A percentile compares a stretch with the other conserved stretches of the same genome.
These are phyloP conservation scores for Cytospora paraplurivora DNA, from an alignment of 2,329 filamentous ascomycete species.

Conservation along the genomic window DNA sequence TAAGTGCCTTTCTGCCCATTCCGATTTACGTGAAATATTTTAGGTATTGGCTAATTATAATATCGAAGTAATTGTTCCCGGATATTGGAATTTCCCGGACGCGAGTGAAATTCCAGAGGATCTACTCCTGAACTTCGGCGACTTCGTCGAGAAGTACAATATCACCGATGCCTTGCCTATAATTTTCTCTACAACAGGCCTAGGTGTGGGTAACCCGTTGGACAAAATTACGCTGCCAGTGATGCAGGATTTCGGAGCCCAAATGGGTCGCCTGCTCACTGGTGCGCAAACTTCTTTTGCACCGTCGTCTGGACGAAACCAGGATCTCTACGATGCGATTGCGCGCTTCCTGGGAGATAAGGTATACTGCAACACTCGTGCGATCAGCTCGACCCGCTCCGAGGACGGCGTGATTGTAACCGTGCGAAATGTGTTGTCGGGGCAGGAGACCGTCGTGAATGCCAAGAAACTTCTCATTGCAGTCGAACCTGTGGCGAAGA, in stretches of 20 bases:
- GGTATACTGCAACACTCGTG: conserved; percentile 41
- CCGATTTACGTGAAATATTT: background rate
- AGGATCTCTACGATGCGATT: conserved; percentile 45
- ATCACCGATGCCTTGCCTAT: conserved; percentile 45
- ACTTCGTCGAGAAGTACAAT: conserved; percentile 52
- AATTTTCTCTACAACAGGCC: conserved; percentile 44
- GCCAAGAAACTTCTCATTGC: conserved; percentile 42
- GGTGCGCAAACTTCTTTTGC: background rate
- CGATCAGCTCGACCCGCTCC: conserved; percentile 37
- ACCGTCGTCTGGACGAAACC: conserved; percentile 41
- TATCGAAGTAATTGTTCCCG: conserved; percentile 36
- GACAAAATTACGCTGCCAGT: conserved; percentile 48
- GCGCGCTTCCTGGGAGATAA: conserved; percentile 39
- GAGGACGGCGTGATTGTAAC: conserved; percentile 36
- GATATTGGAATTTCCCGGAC: conserved; percentile 46
- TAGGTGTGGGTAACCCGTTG: conserved; percentile 49
- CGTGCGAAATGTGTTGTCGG: conserved; percentile 33
- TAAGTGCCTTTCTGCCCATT: background rate
- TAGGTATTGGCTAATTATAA: background rate
- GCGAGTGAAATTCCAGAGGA: conserved; percentile 48
- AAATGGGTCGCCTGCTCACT: conserved; percentile 35
- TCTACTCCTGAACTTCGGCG: conserved; percentile 48
- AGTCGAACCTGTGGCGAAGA: conserved; percentile 39
- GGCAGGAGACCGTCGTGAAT: conserved; percentile 35
- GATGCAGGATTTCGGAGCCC: conserved; percentile 44